These are phyloP conservation scores for Candida fluviatilis DNA, from an alignment of 805 yeast genomes.

Conservation along the genomic window DNA sequence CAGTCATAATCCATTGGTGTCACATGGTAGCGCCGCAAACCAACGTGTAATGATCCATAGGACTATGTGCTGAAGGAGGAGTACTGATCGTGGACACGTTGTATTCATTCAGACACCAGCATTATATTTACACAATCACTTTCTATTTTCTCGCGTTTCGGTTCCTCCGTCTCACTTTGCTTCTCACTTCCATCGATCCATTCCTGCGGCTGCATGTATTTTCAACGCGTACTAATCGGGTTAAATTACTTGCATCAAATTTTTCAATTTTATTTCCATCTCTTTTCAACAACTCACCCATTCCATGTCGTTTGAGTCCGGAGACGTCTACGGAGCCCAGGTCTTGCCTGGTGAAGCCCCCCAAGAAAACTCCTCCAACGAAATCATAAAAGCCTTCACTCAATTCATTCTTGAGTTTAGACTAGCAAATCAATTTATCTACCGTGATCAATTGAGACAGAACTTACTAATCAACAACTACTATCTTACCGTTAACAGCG, in stretches of 20 bases:
- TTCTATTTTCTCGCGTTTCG: too few relatives aligned
- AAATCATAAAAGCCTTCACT: constrained; percentile 71
- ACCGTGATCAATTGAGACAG: constrained; percentile 87
- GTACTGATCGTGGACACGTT: too few relatives aligned
- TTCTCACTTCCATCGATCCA: too few relatives aligned
- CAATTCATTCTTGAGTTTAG: constrained; percentile 83
- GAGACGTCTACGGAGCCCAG: constrained; percentile 69
- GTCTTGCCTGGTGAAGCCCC: constrained; percentile 83
- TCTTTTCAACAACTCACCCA: constrained; percentile 1
- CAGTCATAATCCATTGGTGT: too few relatives aligned
- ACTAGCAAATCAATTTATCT: constrained; percentile 74
- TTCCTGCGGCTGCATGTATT: too few relatives aligned
- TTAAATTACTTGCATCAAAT: constrained; percentile 3
- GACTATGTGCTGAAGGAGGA: too few relatives aligned
- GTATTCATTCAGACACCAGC: too few relatives aligned
- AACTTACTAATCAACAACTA: constrained; percentile 75
- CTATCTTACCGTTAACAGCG: constrained; percentile 69
- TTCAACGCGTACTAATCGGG: constrained; percentile 1
- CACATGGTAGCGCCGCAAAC: too few relatives aligned
- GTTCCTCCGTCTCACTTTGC: too few relatives aligned
- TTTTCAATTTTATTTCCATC: constrained; percentile 2
- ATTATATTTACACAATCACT: too few relatives aligned
- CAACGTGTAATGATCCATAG: too few relatives aligned
- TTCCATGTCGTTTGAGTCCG: constrained; percentile 68
- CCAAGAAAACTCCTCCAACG: constrained; percentile 60